These are phyloP conservation scores for Ilyonectria robusta DNA, from an alignment of 2,329 filamentous ascomycete species.

Conservation along the genomic window DNA sequence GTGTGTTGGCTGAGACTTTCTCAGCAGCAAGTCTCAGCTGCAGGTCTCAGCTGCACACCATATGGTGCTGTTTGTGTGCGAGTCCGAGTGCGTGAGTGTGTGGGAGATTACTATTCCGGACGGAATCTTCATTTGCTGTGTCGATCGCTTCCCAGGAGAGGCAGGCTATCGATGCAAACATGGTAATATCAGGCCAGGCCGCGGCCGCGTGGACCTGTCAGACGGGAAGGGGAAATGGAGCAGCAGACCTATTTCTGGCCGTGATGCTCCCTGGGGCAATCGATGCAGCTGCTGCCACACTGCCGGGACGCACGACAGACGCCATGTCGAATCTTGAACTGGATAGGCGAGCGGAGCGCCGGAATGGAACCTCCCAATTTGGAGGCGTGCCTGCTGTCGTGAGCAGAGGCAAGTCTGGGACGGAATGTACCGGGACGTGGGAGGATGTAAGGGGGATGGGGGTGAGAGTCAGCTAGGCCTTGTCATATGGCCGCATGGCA, in stretches of 20 bases:
- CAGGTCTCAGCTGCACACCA: slow-evolving; percentile 17
- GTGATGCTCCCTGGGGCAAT: slow-evolving; percentile 14
- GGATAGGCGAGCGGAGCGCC: not conserved
- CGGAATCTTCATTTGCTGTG: slow-evolving; percentile 21
- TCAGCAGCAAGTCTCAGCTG: slow-evolving; percentile 18
- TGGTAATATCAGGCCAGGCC: slow-evolving; percentile 36
- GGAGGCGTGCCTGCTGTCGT: not conserved
- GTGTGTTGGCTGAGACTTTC: slow-evolving; percentile 16
- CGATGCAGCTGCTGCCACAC: not conserved
- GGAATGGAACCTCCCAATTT: not conserved
- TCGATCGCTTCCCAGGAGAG: slow-evolving; percentile 37
- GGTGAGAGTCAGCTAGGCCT: slow-evolving; percentile 24
- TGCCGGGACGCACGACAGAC: not conserved
- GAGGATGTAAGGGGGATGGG: not conserved
- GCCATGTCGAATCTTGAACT: not conserved
- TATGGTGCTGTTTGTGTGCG: not conserved
- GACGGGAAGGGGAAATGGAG: slow-evolving; percentile 29
- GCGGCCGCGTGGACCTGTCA: slow-evolving; percentile 27
- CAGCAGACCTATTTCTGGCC: slow-evolving; percentile 28
- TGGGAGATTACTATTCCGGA: slow-evolving; percentile 19
- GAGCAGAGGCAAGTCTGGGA: not conserved
- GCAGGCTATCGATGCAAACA: slow-evolving; percentile 20
- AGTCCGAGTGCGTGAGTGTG: not conserved
- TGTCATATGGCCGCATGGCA: slow-evolving; percentile 18
- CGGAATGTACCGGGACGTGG: not conserved